Base-by-base conservation (phyloP, 78 protist species). In the Mantamonas sphyraenae region DNA sequence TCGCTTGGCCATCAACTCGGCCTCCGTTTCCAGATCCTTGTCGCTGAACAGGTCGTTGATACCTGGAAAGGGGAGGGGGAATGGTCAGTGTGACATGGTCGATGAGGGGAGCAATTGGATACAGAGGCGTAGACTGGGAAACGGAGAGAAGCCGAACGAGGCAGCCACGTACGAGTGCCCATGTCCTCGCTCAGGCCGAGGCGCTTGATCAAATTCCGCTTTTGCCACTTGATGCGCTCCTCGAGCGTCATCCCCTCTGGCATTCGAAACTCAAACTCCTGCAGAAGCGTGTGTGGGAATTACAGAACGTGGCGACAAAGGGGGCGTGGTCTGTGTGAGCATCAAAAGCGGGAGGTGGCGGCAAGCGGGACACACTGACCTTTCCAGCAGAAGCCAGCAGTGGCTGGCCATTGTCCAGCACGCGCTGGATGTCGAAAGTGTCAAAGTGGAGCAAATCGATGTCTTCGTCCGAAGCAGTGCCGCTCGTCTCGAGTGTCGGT, bases 391-490 rank as follows among this genome's bases (percentile, higher is more conserved):
- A 71, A 19, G 71, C 81, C 2, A 80, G 19, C 42, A 87, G 69
- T 3, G 76, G 63, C 9, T 28, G 60, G 8, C 90, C 89, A 43
- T 76, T 19, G 14, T 24, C 35, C 19, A 84, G 26, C 8, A 87
- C 89, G 53, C 64, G 56, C 7, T 2, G 37, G 20, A 87, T 31
- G 53, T 87, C 92, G 60, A 87, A 87, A 22, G 56, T 57, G 30
- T 59, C 80, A 33, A 87, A 74, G 60, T 31, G 31, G 2, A 78
- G 73, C 40, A n/a, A n/a, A n/a, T n/a, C n/a, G n/a, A n/a, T n/a
- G n/a, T n/a, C n/a, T n/a, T n/a, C n/a, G n/a, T n/a, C n/a, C n/a
- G n/a, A n/a, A n/a, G n/a, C n/a, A n/a, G n/a, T n/a, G n/a, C n/a
- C n/a, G n/a, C n/a, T n/a, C n/a, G n/a, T n/a, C n/a, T n/a, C n/a